Evolutionary conservation across 2,329 filamentous ascomycete species (phyloP), one percentile per base, ranked within the genome.

Genomic region (Paracamarosporium sp.): DNA sequence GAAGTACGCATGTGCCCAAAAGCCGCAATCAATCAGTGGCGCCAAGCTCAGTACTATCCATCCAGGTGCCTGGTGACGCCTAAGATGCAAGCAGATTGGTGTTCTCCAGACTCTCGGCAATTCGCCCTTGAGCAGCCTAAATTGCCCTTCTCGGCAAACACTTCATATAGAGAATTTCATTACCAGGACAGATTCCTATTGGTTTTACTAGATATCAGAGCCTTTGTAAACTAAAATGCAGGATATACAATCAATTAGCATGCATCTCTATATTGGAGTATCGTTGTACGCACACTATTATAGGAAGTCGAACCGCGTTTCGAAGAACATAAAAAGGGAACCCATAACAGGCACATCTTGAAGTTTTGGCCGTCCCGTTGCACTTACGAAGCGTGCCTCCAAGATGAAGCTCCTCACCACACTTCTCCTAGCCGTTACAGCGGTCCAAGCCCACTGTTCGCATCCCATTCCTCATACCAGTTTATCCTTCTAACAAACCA

Each of bases 361-460:
- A 47, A 12, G 4, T 33, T 40, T 22, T 24, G 31, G 4, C 22
- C 2, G 13, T 30, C 9, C 24, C 33, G 7, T 2, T 13, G 2
- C 17, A 24, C 9, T 22, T 24, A 41, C 44, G 6, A 17, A 24
- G 36, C 51, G 22, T 4, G 20, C 12, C 31, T 31, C 12, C 50
- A 66, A 53, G 13, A 71, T 68, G 65, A 52, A 61, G 35, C 55
- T 71, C 38, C 43, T 69, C 28, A 33, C 56, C 4, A 43, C 31
- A 46, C 40, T 69, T 5, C 47, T 70, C 41, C 57, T 70, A 11
- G 60, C 59, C 31, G 63, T 60, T 5, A 55, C 65, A 5, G 57
- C 65, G 13, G 65, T 56, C 8, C 63, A 67, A 52, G 68, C 67
- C 27, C 68, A 71, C 54, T 71, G 67, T 66, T 61, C n/a, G 62